phyloP scores from a whole-genome alignment of 768 basidiomycete genomes.

The Mycena albidolilacea region DNA sequence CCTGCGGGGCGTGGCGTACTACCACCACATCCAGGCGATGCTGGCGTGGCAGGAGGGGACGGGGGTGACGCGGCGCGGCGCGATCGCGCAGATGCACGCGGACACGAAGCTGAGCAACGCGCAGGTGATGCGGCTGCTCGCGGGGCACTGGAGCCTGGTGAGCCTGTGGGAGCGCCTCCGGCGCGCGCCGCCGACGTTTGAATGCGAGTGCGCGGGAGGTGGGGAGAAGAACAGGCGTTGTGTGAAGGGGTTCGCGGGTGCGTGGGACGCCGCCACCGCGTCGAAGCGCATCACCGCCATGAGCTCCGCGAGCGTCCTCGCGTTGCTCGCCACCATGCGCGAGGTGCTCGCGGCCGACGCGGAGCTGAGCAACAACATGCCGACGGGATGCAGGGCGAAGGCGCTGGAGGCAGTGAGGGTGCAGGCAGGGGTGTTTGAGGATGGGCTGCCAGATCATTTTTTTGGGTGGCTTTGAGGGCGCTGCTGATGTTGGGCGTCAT shows the following conservation, averaged over 20 bases:
- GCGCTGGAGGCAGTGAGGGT: slow-evolving; percentile 47
- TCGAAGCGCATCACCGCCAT: slow-evolving; percentile 51
- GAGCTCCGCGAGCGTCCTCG: slow-evolving; percentile 51
- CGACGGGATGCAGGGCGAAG: slow-evolving; percentile 48
- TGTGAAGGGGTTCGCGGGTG: slow-evolving; percentile 48
- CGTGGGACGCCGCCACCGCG: slow-evolving; percentile 51
- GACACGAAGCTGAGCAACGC: slow-evolving; percentile 54
- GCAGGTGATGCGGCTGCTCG: slow-evolving; percentile 54
- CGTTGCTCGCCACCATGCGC: slow-evolving; percentile 49
- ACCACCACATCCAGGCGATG: slow-evolving; percentile 54
- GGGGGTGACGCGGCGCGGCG: slow-evolving; percentile 42
- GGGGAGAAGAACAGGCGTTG: slow-evolving; percentile 42
- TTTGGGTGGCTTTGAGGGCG: slow-evolving; percentile 38
- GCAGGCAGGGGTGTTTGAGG: slow-evolving; percentile 38
- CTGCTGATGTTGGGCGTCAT: not conserved
- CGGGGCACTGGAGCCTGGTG: slow-evolving; percentile 55
- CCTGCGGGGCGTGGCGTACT: slow-evolving; percentile 57
- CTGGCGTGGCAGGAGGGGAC: slow-evolving; percentile 45
- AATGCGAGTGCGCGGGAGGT: slow-evolving; percentile 43
- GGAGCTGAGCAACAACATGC: slow-evolving; percentile 47
- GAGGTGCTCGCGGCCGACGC: slow-evolving; percentile 52
- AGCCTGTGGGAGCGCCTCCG: slow-evolving; percentile 53
- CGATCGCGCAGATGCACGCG: slow-evolving; percentile 48
- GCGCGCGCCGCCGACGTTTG: slow-evolving; percentile 47
- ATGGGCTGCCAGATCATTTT: slow-evolving; percentile 49